These are phyloP conservation scores for Podaxis carcinomalis DNA, from an alignment of 768 basidiomycete species.

Conservation along the genomic window DNA sequence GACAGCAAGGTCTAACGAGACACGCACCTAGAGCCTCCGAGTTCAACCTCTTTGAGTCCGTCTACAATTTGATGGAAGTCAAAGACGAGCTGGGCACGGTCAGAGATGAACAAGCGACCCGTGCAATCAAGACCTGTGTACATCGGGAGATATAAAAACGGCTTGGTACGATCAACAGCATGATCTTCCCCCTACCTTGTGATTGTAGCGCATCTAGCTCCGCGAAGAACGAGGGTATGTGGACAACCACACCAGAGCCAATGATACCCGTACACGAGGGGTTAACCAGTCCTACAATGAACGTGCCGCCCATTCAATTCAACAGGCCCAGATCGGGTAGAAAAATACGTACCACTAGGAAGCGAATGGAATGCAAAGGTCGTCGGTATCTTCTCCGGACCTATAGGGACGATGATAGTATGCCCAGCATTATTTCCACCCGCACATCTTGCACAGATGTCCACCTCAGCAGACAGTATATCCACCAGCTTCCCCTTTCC, in stretches of 20 bases:
- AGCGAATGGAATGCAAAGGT: constrained; percentile 95
- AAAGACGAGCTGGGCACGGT: constrained; percentile 95
- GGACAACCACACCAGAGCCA: constrained; percentile 94
- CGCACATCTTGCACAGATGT: constrained; percentile 94
- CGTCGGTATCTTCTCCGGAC: constrained; percentile 53
- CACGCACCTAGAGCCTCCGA: constrained; percentile 77
- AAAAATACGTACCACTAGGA: constrained; percentile 70
- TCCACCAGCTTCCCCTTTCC: constrained; percentile 97
- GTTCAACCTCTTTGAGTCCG: constrained; percentile 95
- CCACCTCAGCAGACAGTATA: constrained; percentile 84
- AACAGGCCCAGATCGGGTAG: not conserved
- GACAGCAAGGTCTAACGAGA: not conserved
- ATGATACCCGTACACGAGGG: constrained; percentile 81
- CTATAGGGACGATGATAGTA: constrained; percentile 84
- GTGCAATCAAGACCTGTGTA: constrained; percentile 76
- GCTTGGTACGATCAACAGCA: not conserved
- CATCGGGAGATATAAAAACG: not conserved
- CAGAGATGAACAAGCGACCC: constrained; percentile 85
- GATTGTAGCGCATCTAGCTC: constrained; percentile 84
- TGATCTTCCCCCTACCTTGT: constrained; percentile 54
- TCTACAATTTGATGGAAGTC: constrained; percentile 99
- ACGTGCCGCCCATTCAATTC: not conserved
- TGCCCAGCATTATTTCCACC: constrained; percentile 99
- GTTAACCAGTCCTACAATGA: constrained; percentile 70
- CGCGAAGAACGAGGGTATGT: constrained; percentile 90